Evolutionary conservation across 805 yeast species (phyloP), one percentile per base, ranked within the genome.

Genomic region (Groenewaldozyma tartarivorans): DNA sequence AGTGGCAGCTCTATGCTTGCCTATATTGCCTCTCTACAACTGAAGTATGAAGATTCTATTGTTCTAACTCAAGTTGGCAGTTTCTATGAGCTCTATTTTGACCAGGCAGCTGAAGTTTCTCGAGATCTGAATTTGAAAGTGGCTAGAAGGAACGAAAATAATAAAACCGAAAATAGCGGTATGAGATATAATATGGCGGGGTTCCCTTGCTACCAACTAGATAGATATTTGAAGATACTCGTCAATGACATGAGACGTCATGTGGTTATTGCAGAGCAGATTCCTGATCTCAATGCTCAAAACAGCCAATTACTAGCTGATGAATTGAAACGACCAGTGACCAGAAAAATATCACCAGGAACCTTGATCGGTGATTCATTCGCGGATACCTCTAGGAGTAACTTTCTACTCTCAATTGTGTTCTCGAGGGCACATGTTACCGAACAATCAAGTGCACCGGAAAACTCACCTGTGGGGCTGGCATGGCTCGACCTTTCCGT

Each of bases 401-500:
- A 87, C 53, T 86, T 69, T 54, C 62, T 90, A 27, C 64, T 81
- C 19, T 72, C 84, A 3, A 67, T 90, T 11, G 46, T 42, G 69
- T 42, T 52, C 26, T 47, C 53, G 7, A 39, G 36, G 6, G 32
- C 40, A 1, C 45, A 40, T 2, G 20, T 44, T 5, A 20, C 16
- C 20, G 7, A 18, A 11, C 13, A 24, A 9, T 9, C 33, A 11
- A 21, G 18, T n/a, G 42, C 38, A 7, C 4, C 35, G 7, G 40
- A 40, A 15, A 32, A 35, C 19, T 69, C 71, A 17, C 66, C 67
- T 19, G 68, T 87, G 3, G 95, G 95, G 0, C 52, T 92, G 1
- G 71, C 87, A 21, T 92, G 97, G 97, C 73, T 81, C 33, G 98
- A 92, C 61, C 66, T 90, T 0, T 81, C 92, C 0, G 75, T 90